Conservation (phyloP, 2,329 filamentous ascomycete genomes). For the Clarireedia hainanense region DNA sequence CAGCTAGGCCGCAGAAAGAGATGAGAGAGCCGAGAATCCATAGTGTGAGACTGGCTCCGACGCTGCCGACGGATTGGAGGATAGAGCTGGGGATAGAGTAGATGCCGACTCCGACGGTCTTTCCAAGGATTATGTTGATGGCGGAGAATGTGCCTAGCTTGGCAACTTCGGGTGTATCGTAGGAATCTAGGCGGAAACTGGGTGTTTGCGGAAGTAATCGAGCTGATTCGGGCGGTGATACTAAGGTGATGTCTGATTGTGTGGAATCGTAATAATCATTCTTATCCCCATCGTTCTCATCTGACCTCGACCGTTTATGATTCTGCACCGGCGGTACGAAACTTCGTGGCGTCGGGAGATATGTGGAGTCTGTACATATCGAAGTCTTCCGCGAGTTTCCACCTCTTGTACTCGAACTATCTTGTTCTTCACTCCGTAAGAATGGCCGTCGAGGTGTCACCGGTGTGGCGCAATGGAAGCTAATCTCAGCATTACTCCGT, state of each 20-base stretch:
- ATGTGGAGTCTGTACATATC: not conserved
- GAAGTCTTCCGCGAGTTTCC: too few relatives aligned
- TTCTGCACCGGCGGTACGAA: not conserved
- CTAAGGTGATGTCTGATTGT: not conserved
- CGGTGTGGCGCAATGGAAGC: not conserved
- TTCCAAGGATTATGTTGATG: conserved; percentile 33
- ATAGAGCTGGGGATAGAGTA: conserved; percentile 52
- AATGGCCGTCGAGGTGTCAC: not conserved
- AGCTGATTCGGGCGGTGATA: not conserved
- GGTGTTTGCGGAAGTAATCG: not conserved
- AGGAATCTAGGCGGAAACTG: not conserved
- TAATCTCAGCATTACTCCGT: not conserved
- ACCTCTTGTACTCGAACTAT: not conserved
- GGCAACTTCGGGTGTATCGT: conserved; percentile 6
- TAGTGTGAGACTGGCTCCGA: conserved; percentile 44
- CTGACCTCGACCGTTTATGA: not conserved
- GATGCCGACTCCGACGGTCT: conserved; percentile 36
- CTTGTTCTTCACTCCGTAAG: not conserved
- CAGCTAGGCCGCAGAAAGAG: conserved; percentile 37
- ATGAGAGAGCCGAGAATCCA: conserved; percentile 45
- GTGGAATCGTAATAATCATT: not conserved
- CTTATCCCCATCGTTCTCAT: not conserved
- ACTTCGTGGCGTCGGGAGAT: not conserved
- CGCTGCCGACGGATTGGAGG: conserved; percentile 44
- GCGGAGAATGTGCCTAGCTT: conserved; percentile 32